Conservation (phyloP, 371 early-diverging fungal species). For the Lichtheimia corymbifera region DNA sequence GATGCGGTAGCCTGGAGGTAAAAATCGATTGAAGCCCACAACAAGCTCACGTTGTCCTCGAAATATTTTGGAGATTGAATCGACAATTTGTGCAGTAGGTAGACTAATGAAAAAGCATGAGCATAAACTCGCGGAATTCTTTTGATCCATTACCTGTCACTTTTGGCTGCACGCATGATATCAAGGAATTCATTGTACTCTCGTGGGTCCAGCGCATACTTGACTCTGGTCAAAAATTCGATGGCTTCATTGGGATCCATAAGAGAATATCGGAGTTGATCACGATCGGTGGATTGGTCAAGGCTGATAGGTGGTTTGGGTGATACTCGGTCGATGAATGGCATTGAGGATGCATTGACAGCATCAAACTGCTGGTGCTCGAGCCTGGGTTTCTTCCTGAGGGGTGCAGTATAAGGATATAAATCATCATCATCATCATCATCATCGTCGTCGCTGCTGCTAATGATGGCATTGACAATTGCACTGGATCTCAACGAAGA, state of each 20-base stretch:
- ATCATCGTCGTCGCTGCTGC: too few relatives aligned
- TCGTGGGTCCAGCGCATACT: conserved; percentile 67
- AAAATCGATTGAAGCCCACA: conserved; percentile 97
- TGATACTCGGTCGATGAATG: too few relatives aligned
- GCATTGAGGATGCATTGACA: too few relatives aligned
- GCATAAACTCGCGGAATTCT: conserved; percentile 7
- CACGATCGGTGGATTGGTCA: too few relatives aligned
- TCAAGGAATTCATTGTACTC: conserved; percentile 97
- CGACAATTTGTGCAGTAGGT: conserved; percentile 72
- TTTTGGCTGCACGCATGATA: conserved; percentile 68
- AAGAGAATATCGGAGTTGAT: too few relatives aligned
- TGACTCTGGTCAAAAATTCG: conserved; percentile 15
- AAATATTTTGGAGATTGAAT: conserved; percentile 93
- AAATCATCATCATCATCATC: too few relatives aligned
- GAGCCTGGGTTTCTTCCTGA: too few relatives aligned
- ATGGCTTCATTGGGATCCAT: neutral
- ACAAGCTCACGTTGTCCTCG: conserved; percentile 90
- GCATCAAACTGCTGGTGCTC: too few relatives aligned
- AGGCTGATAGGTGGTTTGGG: too few relatives aligned
- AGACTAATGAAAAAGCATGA: neutral
- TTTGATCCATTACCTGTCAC: conserved; percentile 91
- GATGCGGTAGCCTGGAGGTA: conserved; percentile 96
- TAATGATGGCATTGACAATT: too few relatives aligned
- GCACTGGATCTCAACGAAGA: too few relatives aligned
- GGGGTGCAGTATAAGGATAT: too few relatives aligned